A percentile compares a stretch with the other conserved stretches of the same genome.
phyloP scores from a whole-genome alignment of 2,329 filamentous ascomycete genomes.

The Orbilia blumenaviensis region DNA sequence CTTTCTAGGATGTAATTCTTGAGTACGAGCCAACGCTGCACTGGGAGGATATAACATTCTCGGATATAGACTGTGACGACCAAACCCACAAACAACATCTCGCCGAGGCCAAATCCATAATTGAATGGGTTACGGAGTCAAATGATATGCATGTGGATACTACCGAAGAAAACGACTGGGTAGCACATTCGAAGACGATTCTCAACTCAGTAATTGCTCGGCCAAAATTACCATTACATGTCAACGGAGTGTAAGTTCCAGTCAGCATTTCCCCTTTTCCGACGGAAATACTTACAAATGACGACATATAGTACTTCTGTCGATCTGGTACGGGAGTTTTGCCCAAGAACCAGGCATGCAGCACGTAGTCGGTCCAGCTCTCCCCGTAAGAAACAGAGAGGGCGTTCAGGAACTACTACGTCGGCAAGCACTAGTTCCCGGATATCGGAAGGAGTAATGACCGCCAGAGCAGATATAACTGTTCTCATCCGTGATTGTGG shows the following conservation, averaged over 20 bases:
- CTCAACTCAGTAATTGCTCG: not conserved
- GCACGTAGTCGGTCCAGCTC: not conserved
- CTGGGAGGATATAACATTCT: not conserved
- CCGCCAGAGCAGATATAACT: not conserved
- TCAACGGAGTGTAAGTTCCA: not conserved
- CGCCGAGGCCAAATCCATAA: not conserved
- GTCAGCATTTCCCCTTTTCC: too few species aligned
- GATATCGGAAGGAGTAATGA: not conserved
- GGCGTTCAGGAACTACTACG: not conserved
- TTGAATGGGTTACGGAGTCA: not conserved
- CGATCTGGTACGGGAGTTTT: constrained; percentile 1
- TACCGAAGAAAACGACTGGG: not conserved
- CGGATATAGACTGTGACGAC: not conserved
- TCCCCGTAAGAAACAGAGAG: not conserved
- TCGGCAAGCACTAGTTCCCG: not conserved
- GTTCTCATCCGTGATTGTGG: not conserved
- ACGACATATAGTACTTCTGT: not conserved
- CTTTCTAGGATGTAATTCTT: not conserved
- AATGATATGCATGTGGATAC: constrained; percentile 1
- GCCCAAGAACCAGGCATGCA: not conserved
- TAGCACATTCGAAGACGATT: not conserved
- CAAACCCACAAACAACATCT: not conserved
- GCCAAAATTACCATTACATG: not conserved
- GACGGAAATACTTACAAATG: too few species aligned
- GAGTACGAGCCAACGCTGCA: not conserved